These are phyloP conservation scores for Moesziomyces aphidis DNA, from an alignment of 1,284 basidiomycete species.

Conservation along the genomic window DNA sequence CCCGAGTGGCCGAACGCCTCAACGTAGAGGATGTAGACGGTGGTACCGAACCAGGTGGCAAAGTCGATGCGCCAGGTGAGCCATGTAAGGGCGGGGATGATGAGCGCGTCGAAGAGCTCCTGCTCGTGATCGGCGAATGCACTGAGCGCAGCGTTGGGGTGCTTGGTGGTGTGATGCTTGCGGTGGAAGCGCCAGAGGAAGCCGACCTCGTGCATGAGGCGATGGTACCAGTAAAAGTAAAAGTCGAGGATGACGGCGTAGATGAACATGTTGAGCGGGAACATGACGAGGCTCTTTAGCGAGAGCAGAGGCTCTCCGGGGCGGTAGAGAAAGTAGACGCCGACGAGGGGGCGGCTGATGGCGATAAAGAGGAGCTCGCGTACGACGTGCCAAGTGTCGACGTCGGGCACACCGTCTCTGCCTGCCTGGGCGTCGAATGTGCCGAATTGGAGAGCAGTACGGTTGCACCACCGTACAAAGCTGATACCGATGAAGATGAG, in stretches of 20 bases:
- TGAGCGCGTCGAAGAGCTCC: slow-evolving; percentile 56
- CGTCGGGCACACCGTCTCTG: slow-evolving; percentile 57
- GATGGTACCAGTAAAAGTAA: slow-evolving; percentile 63
- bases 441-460: slow-evolving; percentile 43
- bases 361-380: slow-evolving; percentile 37
- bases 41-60: slow-evolving; percentile 36
- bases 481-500: slow-evolving; percentile 21
- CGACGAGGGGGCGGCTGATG: slow-evolving; percentile 22
- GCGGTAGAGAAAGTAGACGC: slow-evolving; percentile 37
- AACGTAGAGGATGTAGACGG: slow-evolving; percentile 39
- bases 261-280: slow-evolving; percentile 40
- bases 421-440: slow-evolving; percentile 48
- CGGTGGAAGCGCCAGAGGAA: slow-evolving; percentile 51
- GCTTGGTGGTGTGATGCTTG: slow-evolving; percentile 59
- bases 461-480: slow-evolving; percentile 21
- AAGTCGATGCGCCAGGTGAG: slow-evolving; percentile 50
- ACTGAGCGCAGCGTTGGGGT: slow-evolving; percentile 53
- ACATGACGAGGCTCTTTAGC: slow-evolving; percentile 14
- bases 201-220: slow-evolving; percentile 53
- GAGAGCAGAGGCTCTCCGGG: slow-evolving; percentile 18
- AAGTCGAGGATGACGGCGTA: slow-evolving; percentile 51
- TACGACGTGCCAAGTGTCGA: slow-evolving; percentile 21
- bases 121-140: slow-evolving; percentile 59
- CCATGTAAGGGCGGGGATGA: slow-evolving; percentile 52
- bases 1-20: slow-evolving; percentile 55